Conservation (phyloP, 176 grass and related monocot species). For the Eremochloa ophiuroides region DNA sequence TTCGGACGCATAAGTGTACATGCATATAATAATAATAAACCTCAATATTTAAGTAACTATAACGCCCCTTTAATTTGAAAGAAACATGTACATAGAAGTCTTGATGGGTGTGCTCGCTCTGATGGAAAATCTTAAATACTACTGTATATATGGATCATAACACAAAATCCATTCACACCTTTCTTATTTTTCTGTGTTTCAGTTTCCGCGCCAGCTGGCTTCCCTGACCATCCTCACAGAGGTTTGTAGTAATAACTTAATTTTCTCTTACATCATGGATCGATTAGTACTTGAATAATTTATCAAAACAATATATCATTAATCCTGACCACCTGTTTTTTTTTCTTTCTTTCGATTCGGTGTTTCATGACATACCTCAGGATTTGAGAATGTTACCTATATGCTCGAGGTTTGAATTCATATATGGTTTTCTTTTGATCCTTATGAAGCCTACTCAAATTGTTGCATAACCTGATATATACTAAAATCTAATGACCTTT, state of each 20-base stretch:
- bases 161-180: background rate
- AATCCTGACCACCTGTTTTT: background rate
- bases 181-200: background rate
- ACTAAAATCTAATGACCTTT: background rate
- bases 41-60: background rate
- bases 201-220: slow-evolving; percentile 72
- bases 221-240: slow-evolving; percentile 78
- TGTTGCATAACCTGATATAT: background rate
- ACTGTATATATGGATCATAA: background rate
- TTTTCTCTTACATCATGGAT: background rate
- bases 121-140: background rate
- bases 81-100: background rate
- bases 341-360: background rate
- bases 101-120: background rate
- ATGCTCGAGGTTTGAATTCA: slow-evolving; percentile 64
- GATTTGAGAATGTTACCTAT: slow-evolving; percentile 77
- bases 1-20: background rate
- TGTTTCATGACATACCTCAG: slow-evolving; percentile 17
- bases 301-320: background rate
- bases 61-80: background rate
- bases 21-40: too few species aligned
- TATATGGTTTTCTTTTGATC: background rate
- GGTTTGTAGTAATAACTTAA: slow-evolving; percentile 21
- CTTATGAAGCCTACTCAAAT: background rate
- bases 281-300: background rate